phyloP scores from a whole-genome alignment of 345 rosid genomes.

The Eucalyptus paniculata region DNA sequence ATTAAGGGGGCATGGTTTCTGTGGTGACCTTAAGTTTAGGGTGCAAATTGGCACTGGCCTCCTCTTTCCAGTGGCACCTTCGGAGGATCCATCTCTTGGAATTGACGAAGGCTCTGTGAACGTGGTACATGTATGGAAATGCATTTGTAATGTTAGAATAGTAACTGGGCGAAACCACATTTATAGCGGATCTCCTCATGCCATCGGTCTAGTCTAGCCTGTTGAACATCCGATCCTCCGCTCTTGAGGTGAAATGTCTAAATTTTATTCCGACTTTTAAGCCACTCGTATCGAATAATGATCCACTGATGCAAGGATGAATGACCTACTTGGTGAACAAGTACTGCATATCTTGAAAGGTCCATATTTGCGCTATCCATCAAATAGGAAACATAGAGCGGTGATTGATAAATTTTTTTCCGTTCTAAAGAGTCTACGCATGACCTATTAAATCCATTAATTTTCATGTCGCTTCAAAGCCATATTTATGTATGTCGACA shows the following conservation, averaged over 20 bases:
- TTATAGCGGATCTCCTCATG: not conserved
- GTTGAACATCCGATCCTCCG: not conserved
- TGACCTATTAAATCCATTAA: not conserved
- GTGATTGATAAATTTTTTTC: not conserved
- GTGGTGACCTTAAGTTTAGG: not conserved
- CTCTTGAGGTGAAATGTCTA: not conserved
- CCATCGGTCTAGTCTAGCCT: not conserved
- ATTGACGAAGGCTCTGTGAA: not conserved
- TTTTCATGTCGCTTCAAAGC: not conserved
- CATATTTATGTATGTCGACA: not conserved
- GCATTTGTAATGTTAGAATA: not conserved
- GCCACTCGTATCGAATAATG: not conserved
- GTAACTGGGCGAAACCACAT: not conserved
- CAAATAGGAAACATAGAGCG: not conserved
- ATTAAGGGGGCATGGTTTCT: accelerated
- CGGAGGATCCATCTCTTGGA: not conserved
- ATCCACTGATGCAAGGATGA: not conserved
- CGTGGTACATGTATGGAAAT: not conserved
- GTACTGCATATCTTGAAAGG: not conserved
- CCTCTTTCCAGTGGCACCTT: not conserved
- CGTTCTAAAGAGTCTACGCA: not conserved
- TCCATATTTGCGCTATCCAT: not conserved
- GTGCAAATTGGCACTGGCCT: not conserved
- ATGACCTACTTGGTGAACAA: not conserved
- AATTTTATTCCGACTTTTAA: not conserved